Base-by-base conservation (phyloP, 257 asterid genomes). In the Solanum raphanifolium region DNA sequence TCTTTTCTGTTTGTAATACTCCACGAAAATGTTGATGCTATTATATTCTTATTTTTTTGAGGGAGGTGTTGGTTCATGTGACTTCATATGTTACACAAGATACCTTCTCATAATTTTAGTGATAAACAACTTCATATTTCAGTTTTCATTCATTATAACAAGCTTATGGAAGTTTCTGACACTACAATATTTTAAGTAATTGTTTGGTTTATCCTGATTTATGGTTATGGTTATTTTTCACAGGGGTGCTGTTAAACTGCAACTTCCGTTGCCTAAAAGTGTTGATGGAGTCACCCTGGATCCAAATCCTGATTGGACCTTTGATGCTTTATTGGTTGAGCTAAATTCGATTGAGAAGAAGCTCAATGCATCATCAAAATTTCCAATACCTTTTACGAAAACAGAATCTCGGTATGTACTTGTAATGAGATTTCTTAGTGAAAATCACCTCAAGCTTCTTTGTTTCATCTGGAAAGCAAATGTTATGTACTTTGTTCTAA, bases 241-340 rank as follows among this genome's bases (percentile, higher is more conserved):
- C 89, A 95, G 98, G 98, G 93, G 91, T 48, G 90, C 83, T 76
- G 38, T 96, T 41, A 88, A 85, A 52, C 87, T 96, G 92, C 92
- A 91, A 88, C 92, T 91, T 60, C 94, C 90, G 10, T 90, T 87
- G 76, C 93, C 94, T 0, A 88, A 90, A 79, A 88, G 76, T 29
- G 91, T 94, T 20, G 90, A 93, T 66, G 97, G 95, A 72, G 87
- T 95, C 25, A 89, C 96, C 1, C 90, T 93, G 84, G 96, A 94
- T 90, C 98, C 99, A 16, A 93, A 93, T 39, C 98, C 98, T 1
- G 98, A 96, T 90, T 96, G 98, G 97, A 96, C 93, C 83, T 93
- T 95, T 21, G 95, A 94, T 85, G 90, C 90, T 87, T 92, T 96
- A 88, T 85, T 94, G 7, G 88, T 83, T 20, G 98, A 96, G 93